Base-by-base conservation (phyloP, 495 filamentous ascomycete genomes). In the Penicillium antarcticum region DNA sequence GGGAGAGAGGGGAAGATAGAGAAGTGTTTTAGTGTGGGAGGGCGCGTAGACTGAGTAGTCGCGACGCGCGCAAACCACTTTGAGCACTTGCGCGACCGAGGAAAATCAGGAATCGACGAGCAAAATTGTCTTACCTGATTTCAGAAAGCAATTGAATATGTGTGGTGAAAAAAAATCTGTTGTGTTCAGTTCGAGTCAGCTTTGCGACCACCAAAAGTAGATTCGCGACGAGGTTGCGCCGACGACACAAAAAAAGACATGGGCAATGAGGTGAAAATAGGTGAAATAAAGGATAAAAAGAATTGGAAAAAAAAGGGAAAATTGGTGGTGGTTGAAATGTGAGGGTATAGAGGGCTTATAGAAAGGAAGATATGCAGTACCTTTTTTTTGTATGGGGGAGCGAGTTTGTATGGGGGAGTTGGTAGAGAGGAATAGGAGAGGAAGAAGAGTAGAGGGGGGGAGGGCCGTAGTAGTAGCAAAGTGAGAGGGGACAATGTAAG, bases 351-450 rank as follows among this genome's bases (percentile, higher is more conserved):
- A 60, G 56, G 60, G 63, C 55, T 63, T 71, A 63, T 61, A 60
- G 60, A 67, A 47, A 52, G 42, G 57, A 59, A 60, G 62, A 62
- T 70, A 68, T 70, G 67, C 64, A 70, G 70, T 68, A 72, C 65
- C 72, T 68, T 75, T 74, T 74, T 69, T 74, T 72, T 70, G 26
- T 72, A 63, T 75, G 66, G 69, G 75, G 77, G 77, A 74, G 74
- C 67, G 72, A 76, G 73, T 77, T 82, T 82, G 79, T 84, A 80
- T 80, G 80, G 73, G 78, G 68, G 77, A 67, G 57, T 45, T 66
- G 61, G 72, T 74, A 72, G 77, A 77, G 80, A 80, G 75, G 80
- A 73, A 69, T 58, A 62, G 68, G 69, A 62, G 58, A 67, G 65
- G 58, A 63, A 29, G 42, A 60, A 63, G 61, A 62, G 67, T 52